Evolutionary conservation across 257 asterid genomes (phyloP), one percentile per base, ranked within the genome.

Genomic region (Solanum megistacrolobum): DNA sequence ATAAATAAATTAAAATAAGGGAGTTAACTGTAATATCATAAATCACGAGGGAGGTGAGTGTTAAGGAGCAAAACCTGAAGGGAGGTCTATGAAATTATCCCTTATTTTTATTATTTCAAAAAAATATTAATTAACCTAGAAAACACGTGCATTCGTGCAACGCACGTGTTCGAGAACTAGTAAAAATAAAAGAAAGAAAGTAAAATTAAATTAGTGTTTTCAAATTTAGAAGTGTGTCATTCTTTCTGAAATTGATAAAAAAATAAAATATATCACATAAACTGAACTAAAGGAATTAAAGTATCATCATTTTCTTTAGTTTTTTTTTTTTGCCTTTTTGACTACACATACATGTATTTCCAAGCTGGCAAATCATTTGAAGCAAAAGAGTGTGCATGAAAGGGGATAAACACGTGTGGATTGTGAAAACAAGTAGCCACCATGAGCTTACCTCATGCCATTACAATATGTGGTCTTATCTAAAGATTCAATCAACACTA

Each of bases 361-460:
- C 36, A 46, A 58, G 89, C 87, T 86, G 89, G 36, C 87, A 79
- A 81, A 43, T 82, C 18, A 25, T 38, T 8, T 74, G 86, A 41
- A 58, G 46, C 13, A 84, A 20, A 41, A 72, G 86, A 86, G 84
- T 23, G 89, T 86, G 90, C 41, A 66, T 34, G 14, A 88, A 52
- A 27, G 62, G 62, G 36, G 31, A 36, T 29, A 35, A 89, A 12
- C 90, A 89, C 89, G 91, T 81, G 91, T 12, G 60, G 87, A 20
- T 20, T 39, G 87, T 32, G 87, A 46, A 31, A 7, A 6, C 3
- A 88, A 43, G 76, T 65, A 27, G 46, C 58, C 69, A 11, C 87
- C 87, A 86, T 89, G 69, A 34, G 89, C 58, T 71, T 2, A 66
- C 82, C 90, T 88, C 88, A 86, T 76, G 88, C 84, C 35, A 76